These are phyloP conservation scores for Wickerhamiella dianesei DNA, from an alignment of 805 yeast genomes.

Conservation along the genomic window DNA sequence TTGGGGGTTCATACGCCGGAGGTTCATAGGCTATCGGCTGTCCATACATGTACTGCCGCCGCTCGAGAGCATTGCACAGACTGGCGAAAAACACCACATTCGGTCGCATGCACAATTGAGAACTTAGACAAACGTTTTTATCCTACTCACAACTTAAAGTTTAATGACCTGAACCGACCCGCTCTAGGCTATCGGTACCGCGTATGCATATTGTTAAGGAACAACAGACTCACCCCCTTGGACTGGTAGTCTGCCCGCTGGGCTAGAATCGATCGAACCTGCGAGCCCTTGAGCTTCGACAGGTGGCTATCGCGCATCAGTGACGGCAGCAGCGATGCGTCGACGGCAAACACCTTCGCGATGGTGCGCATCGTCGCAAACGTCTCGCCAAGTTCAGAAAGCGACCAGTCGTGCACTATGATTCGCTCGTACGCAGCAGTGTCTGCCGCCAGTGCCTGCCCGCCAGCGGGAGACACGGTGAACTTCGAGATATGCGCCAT, in stretches of 20 bases:
- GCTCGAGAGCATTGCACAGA: too few species aligned
- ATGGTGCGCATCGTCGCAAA: conserved; percentile 66
- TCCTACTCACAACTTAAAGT: too few species aligned
- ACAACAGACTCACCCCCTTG: conserved; percentile 11
- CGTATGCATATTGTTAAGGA: conserved; percentile 8
- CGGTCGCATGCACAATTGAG: too few species aligned
- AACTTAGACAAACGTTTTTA: too few species aligned
- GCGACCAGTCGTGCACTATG: conserved; percentile 52
- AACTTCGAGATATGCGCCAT: conserved; percentile 63
- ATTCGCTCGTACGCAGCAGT: conserved; percentile 56
- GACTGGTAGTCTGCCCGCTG: conserved; percentile 16
- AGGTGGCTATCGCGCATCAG: conserved; percentile 71
- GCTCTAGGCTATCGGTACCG: background rate
- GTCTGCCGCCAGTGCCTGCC: conserved; percentile 69
- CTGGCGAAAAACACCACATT: too few species aligned
- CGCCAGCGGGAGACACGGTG: conserved; percentile 70
- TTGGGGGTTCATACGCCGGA: too few species aligned
- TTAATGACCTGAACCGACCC: background rate
- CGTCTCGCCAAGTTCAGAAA: conserved; percentile 44
- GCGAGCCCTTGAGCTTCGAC: conserved; percentile 44
- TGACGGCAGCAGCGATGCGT: conserved; percentile 62
- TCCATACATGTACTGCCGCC: background rate
- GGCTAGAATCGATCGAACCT: conserved; percentile 11
- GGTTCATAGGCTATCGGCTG: background rate
- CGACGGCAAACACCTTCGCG: conserved; percentile 74